A percentile compares a stretch with the other conserved stretches of the same genome.
phyloP scores from a whole-genome alignment of 805 yeast species.

The Saturnispora sanitii region DNA sequence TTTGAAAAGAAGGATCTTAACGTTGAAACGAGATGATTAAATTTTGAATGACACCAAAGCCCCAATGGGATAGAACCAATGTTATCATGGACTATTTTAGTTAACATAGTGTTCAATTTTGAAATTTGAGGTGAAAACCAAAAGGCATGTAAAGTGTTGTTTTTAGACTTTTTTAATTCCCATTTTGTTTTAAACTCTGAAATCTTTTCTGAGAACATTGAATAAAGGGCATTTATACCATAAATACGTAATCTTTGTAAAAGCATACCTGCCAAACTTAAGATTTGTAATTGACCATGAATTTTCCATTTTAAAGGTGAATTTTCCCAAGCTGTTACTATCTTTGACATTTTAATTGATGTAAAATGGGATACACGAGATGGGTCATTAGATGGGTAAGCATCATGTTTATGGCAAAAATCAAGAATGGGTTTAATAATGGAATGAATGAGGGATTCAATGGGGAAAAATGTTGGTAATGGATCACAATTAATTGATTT shows the following conservation, averaged over 20 bases:
- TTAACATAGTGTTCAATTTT: constrained; percentile 35
- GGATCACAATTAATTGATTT: constrained; percentile 48
- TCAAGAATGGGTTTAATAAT: constrained; percentile 50
- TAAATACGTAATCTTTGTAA: constrained; percentile 62
- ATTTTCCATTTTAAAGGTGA: constrained; percentile 66
- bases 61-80: constrained; percentile 19
- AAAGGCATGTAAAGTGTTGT: constrained; percentile 52
- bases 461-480: constrained; percentile 44
- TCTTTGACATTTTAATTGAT: constrained; percentile 59
- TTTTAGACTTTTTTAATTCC: constrained; percentile 48
- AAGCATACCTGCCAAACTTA: constrained; percentile 67
- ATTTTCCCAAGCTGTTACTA: constrained; percentile 41
- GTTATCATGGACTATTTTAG: constrained; percentile 29
- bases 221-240: constrained; percentile 70
- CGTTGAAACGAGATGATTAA: constrained; percentile 49
- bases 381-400: constrained; percentile 61
- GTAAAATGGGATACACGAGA: constrained; percentile 56
- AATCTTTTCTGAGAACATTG: constrained; percentile 51
- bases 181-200: constrained; percentile 50
- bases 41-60: constrained; percentile 58
- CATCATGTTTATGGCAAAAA: constrained; percentile 52
- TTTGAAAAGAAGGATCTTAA: constrained; percentile 40
- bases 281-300: constrained; percentile 47
- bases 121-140: constrained; percentile 43
- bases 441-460: constrained; percentile 43